phyloP scores from a whole-genome alignment of 202 grass and related monocot genomes.

The Cymbopogon flexuosus region DNA sequence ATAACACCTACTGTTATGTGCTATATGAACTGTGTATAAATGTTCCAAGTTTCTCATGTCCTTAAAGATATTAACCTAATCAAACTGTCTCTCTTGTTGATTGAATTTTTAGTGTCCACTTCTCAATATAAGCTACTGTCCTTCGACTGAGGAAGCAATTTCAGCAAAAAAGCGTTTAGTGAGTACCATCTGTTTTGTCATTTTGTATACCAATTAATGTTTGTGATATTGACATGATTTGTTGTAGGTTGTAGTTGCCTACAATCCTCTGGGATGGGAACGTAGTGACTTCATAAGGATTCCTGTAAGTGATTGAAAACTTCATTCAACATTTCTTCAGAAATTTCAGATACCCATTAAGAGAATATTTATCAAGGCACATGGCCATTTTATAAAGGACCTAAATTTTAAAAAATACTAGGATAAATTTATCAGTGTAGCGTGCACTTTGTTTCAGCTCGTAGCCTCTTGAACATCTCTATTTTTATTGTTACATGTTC shows the following conservation, averaged over 20 bases:
- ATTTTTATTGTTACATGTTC: not conserved
- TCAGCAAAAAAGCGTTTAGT: conserved; percentile 59
- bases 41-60: not conserved
- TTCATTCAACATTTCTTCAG: not conserved
- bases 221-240: conserved; percentile 1
- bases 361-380: not conserved
- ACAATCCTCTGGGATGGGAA: conserved; percentile 92
- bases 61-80: not conserved
- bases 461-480: conserved; percentile 5
- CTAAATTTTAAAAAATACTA: not conserved
- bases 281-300: conserved; percentile 65
- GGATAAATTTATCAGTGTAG: not conserved
- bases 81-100: not conserved
- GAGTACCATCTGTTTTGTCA: conserved; percentile 29
- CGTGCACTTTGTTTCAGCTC: not conserved
- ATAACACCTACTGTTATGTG: not conserved
- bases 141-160: conserved; percentile 70
- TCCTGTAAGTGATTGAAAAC: conserved; percentile 46
- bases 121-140: conserved; percentile 96
- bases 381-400: not conserved
- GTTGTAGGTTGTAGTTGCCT: conserved; percentile 66
- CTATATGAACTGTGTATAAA: not conserved
- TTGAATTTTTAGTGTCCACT: conserved; percentile 62
- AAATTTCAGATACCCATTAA: not conserved
- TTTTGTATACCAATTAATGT: conserved; percentile 9